Base-by-base conservation (phyloP, 495 filamentous ascomycete species). In the Penicillium crystallinum region DNA sequence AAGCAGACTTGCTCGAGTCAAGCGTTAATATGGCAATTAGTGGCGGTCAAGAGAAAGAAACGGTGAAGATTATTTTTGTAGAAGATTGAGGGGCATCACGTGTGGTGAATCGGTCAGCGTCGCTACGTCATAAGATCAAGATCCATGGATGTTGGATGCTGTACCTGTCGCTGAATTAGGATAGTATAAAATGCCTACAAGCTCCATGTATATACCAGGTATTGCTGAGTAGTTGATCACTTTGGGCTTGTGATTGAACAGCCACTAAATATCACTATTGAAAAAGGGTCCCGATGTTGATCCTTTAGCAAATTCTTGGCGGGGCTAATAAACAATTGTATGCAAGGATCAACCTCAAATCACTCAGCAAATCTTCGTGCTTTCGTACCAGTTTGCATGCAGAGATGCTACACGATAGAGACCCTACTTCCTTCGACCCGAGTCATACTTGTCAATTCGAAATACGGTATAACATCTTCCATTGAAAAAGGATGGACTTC, bases 51-150 rank as follows among this genome's bases (percentile, higher is more conserved):
- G 21, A 10, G 10, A 39, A 17, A 14, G 15, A 43, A 29, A 43
- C 25, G 25, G 17, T 35, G 37, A 29, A 17, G 12, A 12, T 33
- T 22, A 7, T 33, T 40, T 50, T 50, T 23, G 19, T n/a, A 45
- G 23, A 21, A 14, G 21, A 36, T 23, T 1, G 36, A 23, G 29
- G 36, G 27, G 25, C 47, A 42, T 50, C 48, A 50, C 48, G 48
- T 50, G 47, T 12, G 33, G 33, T 29, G 48, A 41, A 41, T n/a
- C 38, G 38, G 38, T 40, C 37, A 42, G 38, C 10, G 7, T 19
- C 12, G 2, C 47, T 50, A 50, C 47, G 47, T 50, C 47, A 50
- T 42, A 7, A 7, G n/a, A 38, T 38, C 46, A 11, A 4, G 31
- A 46, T 36, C 22, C 21, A 29, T 11, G 29, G 29, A 31, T 31